Conservation (phyloP, 2,329 filamentous ascomycete species). For the Cercospora sp. region DNA sequence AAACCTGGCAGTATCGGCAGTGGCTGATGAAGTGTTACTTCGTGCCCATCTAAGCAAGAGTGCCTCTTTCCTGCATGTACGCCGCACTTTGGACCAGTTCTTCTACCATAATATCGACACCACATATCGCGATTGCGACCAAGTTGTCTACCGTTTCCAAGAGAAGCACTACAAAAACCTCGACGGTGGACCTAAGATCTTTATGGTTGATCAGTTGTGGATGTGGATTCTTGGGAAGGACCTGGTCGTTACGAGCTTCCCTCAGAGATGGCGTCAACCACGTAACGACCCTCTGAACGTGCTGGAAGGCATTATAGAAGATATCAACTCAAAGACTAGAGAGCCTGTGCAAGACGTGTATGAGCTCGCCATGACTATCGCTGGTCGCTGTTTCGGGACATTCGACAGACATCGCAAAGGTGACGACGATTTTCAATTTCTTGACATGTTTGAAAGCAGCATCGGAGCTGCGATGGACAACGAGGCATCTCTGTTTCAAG, state of each 20-base stretch:
- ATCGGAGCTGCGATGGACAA: conserved; percentile 54
- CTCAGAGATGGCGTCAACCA: conserved; percentile 60
- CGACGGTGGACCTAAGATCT: conserved; percentile 26
- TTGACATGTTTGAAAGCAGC: conserved; percentile 67
- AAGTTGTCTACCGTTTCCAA: conserved; percentile 63
- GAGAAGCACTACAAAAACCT: conserved; percentile 21
- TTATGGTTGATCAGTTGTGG: conserved; percentile 63
- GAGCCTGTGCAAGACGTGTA: conserved; percentile 59
- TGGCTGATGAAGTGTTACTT: conserved; percentile 42
- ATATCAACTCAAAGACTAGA: conserved; percentile 66
- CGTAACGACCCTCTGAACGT: conserved; percentile 64
- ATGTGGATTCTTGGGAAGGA: conserved; percentile 62
- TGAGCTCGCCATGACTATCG: conserved; percentile 63
- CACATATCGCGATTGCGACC: conserved; percentile 59
- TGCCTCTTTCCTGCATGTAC: conserved; percentile 52
- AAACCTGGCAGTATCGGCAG: conserved; percentile 15
- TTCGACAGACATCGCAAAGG: conserved; percentile 54
- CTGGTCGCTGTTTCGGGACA: conserved; percentile 48
- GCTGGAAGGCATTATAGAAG: conserved; percentile 62
- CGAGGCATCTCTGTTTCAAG: conserved; percentile 54
- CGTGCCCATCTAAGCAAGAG: conserved; percentile 29
- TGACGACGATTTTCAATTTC: conserved; percentile 62
- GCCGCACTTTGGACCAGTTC: conserved; percentile 65
- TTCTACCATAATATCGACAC: conserved; percentile 67
- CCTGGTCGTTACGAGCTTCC: conserved; percentile 61